Evolutionary conservation across 176 grass and related monocot species (phyloP).

Genomic region (Alloteropsis semialata): DNA sequence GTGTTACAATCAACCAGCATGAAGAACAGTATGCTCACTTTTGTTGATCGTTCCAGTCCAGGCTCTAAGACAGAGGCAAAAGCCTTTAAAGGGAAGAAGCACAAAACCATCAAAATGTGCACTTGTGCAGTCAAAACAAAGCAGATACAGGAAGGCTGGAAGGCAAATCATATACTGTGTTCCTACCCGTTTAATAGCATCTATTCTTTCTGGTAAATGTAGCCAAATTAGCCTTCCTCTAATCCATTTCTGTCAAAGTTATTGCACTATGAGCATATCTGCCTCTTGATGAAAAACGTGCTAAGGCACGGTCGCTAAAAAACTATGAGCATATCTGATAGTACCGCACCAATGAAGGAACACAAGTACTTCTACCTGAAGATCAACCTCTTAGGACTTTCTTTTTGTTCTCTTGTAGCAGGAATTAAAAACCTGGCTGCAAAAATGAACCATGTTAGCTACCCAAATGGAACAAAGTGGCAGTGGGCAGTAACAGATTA

Average conservation of each 20-base stretch:
- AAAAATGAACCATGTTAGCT: background rate
- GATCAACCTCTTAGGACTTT: background rate
- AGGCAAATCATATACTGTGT: background rate
- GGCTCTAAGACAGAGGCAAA: background rate
- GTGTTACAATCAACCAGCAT: too few species aligned
- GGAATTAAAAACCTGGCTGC: background rate
- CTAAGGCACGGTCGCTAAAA: too few species aligned
- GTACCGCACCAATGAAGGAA: background rate
- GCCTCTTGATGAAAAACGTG: too few species aligned
- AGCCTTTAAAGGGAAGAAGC: background rate
- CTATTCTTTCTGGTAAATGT: background rate
- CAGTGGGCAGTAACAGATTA: background rate
- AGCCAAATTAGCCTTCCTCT: background rate
- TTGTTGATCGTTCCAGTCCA: too few species aligned
- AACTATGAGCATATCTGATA: too few species aligned
- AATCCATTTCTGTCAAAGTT: background rate
- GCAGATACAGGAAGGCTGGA: too few species aligned
- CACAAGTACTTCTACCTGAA: background rate
- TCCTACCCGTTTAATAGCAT: background rate
- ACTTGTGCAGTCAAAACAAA: too few species aligned
- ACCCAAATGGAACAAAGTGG: background rate
- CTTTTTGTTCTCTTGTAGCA: background rate
- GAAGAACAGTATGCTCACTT: too few species aligned
- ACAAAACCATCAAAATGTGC: background rate
- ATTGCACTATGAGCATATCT: background rate